phyloP scores from a whole-genome alignment of 352 stramenopile species.

The Pythium biforme region DNA sequence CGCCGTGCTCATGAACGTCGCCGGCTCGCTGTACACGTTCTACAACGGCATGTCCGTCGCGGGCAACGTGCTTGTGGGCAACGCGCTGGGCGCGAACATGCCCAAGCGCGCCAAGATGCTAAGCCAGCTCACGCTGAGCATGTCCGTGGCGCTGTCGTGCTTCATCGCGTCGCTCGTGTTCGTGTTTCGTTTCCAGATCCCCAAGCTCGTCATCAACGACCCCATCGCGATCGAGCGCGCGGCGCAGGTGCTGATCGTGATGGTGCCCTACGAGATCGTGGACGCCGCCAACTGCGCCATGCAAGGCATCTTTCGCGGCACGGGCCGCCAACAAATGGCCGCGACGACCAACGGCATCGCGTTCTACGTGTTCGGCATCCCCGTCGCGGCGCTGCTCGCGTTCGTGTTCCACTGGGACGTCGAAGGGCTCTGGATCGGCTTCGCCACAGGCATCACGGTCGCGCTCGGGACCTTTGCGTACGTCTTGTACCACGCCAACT shows the following conservation, averaged over 20 bases:
- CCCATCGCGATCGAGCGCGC: constrained; percentile 43
- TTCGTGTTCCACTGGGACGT: constrained; percentile 48
- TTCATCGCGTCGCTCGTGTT: constrained; percentile 40
- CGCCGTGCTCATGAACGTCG: constrained; percentile 71
- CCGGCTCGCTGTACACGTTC: constrained; percentile 62
- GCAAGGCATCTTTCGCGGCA: constrained; percentile 79
- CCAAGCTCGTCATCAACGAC: constrained; percentile 55
- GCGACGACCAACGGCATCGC: constrained; percentile 73
- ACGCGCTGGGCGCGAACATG: constrained; percentile 77
- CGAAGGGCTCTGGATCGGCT: constrained; percentile 81
- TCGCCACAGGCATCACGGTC: constrained; percentile 44
- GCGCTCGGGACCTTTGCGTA: constrained; percentile 44
- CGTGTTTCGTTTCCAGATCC: constrained; percentile 46
- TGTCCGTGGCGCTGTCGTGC: constrained; percentile 41
- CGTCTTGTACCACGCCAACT: constrained; percentile 55
- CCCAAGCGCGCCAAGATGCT: constrained; percentile 60
- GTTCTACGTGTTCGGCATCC: constrained; percentile 81
- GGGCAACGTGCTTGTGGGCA: constrained; percentile 76
- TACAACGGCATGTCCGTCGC: constrained; percentile 69
- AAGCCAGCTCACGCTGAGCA: constrained; percentile 40
- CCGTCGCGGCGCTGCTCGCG: constrained; percentile 57
- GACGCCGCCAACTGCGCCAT: constrained; percentile 72
- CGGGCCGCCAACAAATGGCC: constrained; percentile 63
- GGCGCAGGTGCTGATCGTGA: constrained; percentile 54
- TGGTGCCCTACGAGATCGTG: constrained; percentile 72